Conservation (phyloP, 1,284 basidiomycete genomes). For the Tylopilus sp. region DNA sequence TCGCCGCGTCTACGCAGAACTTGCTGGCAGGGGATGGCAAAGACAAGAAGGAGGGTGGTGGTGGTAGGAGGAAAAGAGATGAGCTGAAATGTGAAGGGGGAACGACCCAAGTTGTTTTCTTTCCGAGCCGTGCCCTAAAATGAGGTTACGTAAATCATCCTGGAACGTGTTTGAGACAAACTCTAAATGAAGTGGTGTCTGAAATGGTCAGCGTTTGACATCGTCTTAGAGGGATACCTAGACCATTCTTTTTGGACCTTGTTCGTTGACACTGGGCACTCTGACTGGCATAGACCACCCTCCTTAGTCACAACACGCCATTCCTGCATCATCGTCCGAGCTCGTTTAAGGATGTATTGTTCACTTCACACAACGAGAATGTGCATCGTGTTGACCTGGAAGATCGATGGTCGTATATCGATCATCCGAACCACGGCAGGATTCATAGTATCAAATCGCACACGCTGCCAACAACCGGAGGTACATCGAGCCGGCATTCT, state of each 20-base stretch:
- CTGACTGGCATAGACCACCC: no score
- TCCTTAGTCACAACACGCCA: no score
- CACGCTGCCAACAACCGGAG: conserved; percentile 25
- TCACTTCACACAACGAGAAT: neutral
- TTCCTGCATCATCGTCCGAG: no score
- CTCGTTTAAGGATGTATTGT: no score
- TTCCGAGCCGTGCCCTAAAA: conserved; percentile 41
- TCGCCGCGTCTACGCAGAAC: conserved; percentile 22
- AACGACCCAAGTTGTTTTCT: conserved; percentile 30
- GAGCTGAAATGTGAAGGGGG: conserved; percentile 19
- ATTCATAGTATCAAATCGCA: conserved; percentile 17
- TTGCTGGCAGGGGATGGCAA: conserved; percentile 16
- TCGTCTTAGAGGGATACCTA: no score
- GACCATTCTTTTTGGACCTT: no score
- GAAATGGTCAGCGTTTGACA: no score
- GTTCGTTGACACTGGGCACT: no score
- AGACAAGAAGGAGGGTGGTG: conserved; percentile 24
- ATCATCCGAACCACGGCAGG: conserved; percentile 19
- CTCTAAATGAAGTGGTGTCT: no score
- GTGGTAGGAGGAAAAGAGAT: conserved; percentile 27
- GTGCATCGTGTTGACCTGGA: conserved; percentile 26
- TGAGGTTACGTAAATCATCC: conserved; percentile 43
- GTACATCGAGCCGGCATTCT: conserved; percentile 38
- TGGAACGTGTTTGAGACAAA: no score
- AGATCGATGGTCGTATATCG: conserved; percentile 22